Conservation (phyloP, 495 filamentous ascomycete genomes). For the Penicillium paxilli region DNA sequence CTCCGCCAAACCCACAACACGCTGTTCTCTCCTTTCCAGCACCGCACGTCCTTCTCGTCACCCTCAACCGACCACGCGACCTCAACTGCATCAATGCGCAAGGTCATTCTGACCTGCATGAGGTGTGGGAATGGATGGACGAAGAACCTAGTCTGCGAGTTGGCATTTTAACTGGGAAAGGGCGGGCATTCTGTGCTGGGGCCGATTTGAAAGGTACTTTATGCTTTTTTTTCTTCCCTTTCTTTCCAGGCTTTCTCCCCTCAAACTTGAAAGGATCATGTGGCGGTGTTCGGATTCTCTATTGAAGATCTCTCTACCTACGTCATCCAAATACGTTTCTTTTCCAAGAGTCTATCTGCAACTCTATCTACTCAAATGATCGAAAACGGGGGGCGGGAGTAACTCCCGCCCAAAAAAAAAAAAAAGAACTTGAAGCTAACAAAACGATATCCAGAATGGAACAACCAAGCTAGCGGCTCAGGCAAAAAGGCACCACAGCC, state of each 20-base stretch:
- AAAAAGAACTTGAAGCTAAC: neutral
- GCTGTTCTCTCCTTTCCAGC: slow-evolving; percentile 44
- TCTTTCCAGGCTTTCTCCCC: no score
- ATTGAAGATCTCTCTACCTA: neutral
- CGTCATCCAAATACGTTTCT: no score
- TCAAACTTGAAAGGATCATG: no score
- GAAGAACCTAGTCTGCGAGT: slow-evolving; percentile 53
- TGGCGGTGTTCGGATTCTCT: no score
- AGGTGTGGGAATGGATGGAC: slow-evolving; percentile 58
- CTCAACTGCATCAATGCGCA: slow-evolving; percentile 53
- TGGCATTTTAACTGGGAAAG: slow-evolving; percentile 55
- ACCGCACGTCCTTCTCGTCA: slow-evolving; percentile 50
- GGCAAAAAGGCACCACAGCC: slow-evolving; percentile 15
- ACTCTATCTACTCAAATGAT: no score
- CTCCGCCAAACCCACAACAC: slow-evolving; percentile 39
- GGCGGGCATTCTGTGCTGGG: slow-evolving; percentile 60
- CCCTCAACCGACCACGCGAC: slow-evolving; percentile 45
- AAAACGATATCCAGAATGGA: slow-evolving; percentile 39
- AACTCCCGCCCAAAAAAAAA: neutral
- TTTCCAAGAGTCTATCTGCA: no score
- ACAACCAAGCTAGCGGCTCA: slow-evolving; percentile 18
- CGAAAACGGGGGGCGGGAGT: no score
- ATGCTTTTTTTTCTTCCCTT: neutral
- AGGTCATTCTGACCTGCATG: slow-evolving; percentile 53
- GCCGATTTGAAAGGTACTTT: slow-evolving; percentile 54